A percentile compares a stretch with the other conserved stretches of the same genome.
Evolutionary conservation across 208 protist species (phyloP).

Genomic region (Paratrypanosoma confusum): DNA sequence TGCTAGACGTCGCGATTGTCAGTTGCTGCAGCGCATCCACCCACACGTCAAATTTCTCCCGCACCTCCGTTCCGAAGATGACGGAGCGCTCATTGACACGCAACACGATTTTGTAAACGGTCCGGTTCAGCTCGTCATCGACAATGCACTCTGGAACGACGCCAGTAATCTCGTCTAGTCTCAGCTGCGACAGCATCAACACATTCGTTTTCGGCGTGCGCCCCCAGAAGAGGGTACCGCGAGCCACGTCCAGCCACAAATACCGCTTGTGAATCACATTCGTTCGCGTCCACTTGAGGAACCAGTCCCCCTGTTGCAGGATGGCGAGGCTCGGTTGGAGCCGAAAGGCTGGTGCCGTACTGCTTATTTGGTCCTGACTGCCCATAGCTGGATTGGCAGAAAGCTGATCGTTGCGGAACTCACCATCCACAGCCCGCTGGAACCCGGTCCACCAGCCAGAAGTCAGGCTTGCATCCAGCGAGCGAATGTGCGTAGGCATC

Average conservation of each 20-base stretch:
- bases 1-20: conserved; percentile 20
- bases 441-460: background rate
- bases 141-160: conserved; percentile 45
- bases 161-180: conserved; percentile 26
- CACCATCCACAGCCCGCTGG: conserved; percentile 10
- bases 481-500: conserved; percentile 14
- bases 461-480: background rate
- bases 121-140: conserved; percentile 24
- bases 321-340: too few relatives aligned
- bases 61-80: conserved; percentile 53
- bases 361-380: too few relatives aligned
- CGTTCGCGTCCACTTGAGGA: conserved; percentile 62
- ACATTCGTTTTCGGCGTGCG: conserved; percentile 16
- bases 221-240: conserved; percentile 50
- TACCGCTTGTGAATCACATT: conserved; percentile 54
- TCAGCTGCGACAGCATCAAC: conserved; percentile 35
- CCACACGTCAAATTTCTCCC: conserved; percentile 74
- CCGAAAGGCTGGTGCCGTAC: too few relatives aligned
- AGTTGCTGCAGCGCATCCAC: conserved; percentile 43
- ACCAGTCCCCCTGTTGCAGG: conserved; percentile 62
- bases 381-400: too few relatives aligned
- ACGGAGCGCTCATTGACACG: conserved; percentile 26
- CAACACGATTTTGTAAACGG: conserved; percentile 54
- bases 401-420: conserved; percentile 2
- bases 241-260: conserved; percentile 58